Conservation (phyloP, 257 asterid species). For the Plantago elongata region DNA sequence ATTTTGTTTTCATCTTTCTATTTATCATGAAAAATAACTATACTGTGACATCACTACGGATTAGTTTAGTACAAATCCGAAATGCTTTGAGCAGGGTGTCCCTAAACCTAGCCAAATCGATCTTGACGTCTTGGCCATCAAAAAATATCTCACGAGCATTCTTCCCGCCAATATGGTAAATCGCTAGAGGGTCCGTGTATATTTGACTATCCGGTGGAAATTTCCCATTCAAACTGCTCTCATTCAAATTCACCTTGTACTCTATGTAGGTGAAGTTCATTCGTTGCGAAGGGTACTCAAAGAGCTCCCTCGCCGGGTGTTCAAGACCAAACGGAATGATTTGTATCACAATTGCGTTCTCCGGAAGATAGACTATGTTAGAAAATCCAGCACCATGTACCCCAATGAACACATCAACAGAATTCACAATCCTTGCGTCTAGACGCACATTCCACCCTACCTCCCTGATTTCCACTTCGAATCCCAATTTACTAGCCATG, state of each 20-base stretch:
- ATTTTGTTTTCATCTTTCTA: no score
- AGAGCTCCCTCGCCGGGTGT: not conserved
- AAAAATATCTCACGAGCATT: conserved; percentile 1
- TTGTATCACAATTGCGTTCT: conserved; percentile 39
- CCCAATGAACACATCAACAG: conserved; percentile 41
- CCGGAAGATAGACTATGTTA: conserved; percentile 46
- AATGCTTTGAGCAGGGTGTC: not conserved
- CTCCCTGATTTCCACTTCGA: not conserved
- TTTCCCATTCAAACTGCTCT: conserved; percentile 3
- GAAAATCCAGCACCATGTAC: conserved; percentile 53
- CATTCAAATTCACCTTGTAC: not conserved
- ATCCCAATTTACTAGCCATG: not conserved
- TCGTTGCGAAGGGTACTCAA: not conserved
- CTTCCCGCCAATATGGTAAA: not conserved
- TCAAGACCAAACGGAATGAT: conserved; percentile 26
- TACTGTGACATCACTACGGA: no score
- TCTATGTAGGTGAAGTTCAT: conserved; percentile 8
- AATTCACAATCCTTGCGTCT: conserved; percentile 13
- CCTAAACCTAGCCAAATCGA: conserved; percentile 7
- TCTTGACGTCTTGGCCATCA: not conserved
- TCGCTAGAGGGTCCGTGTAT: not conserved
- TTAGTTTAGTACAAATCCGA: not conserved
- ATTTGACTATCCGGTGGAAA: not conserved
- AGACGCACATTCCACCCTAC: conserved; percentile 1
- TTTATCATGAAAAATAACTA: no score